A percentile compares a stretch with the other conserved stretches of the same genome.
Evolutionary conservation across 192 early-diverging fungal species (phyloP).

Genomic region (Thoreauomyces humboldtii): DNA sequence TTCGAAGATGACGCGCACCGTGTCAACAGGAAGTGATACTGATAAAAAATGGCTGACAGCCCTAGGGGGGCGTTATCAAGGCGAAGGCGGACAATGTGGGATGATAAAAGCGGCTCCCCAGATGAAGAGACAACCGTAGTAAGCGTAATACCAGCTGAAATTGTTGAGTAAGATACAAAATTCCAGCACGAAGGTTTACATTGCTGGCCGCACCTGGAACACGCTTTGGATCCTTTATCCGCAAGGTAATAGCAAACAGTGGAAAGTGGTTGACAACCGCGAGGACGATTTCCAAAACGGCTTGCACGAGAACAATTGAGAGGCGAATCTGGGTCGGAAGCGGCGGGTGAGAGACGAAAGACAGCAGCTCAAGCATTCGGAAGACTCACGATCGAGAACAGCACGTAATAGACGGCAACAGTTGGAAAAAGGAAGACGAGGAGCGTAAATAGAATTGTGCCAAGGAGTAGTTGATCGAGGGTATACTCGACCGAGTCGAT

Average conservation of each 20-base stretch:
- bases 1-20: conserved; percentile 22
- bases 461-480: conserved; percentile 90
- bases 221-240: conserved; percentile 81
- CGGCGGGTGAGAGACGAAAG: no score
- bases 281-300: conserved; percentile 76
- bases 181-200: no score
- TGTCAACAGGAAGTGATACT: conserved; percentile 74
- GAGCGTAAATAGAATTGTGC: conserved; percentile 90
- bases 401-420: conserved; percentile 86
- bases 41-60: conserved; percentile 80
- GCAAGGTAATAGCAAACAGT: conserved; percentile 86
- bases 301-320: conserved; percentile 76
- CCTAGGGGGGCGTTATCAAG: conserved; percentile 72
- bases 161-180: no score
- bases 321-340: conserved; percentile 80
- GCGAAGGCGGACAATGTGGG: no score
- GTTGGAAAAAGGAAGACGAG: conserved; percentile 95
- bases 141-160: no score
- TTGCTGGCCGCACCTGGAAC: no score
- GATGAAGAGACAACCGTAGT: no score
- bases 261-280: conserved; percentile 96
- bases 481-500: conserved; percentile 93
- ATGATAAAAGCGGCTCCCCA: no score
- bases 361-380: background rate
- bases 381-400: conserved; percentile 74